phyloP scores from a whole-genome alignment of 1,284 basidiomycete genomes.

The Porodaedalea pini region DNA sequence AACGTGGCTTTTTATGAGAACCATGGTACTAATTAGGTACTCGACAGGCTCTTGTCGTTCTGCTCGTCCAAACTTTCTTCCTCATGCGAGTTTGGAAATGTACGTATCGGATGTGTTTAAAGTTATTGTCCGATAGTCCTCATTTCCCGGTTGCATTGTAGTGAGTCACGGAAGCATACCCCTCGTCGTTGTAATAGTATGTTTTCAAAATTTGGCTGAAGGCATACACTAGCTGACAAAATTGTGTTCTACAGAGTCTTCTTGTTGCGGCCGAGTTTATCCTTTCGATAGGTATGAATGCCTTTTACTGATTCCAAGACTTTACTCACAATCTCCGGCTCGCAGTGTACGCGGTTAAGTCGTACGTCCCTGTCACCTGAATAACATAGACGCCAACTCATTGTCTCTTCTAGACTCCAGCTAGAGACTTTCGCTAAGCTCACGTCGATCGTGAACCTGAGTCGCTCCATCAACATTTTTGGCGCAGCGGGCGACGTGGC shows the following conservation, averaged over 20 bases:
- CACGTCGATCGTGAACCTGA: conserved; percentile 12
- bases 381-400: not conserved
- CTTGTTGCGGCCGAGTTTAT: conserved; percentile 7
- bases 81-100: conserved; percentile 19
- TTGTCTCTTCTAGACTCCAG: not conserved
- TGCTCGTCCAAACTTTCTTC: conserved; percentile 19
- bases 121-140: not conserved
- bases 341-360: conserved; percentile 11
- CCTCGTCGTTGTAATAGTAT: conserved; percentile 6
- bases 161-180: conserved; percentile 17
- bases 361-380: not conserved
- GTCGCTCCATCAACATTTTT: conserved; percentile 15
- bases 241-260: not conserved
- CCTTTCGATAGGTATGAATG: no score
- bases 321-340: no score
- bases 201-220: not conserved
- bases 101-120: not conserved
- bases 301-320: no score
- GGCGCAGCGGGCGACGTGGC: conserved; percentile 15
- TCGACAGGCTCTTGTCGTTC: conserved; percentile 11
- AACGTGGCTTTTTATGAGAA: not conserved
- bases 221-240: not conserved
- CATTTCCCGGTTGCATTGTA: not conserved
- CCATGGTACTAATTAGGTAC: not conserved
- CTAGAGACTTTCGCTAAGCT: conserved; percentile 14